These are phyloP conservation scores for Pseudogymnoascus sp. DNA, from an alignment of 2,329 filamentous ascomycete genomes.

Conservation along the genomic window DNA sequence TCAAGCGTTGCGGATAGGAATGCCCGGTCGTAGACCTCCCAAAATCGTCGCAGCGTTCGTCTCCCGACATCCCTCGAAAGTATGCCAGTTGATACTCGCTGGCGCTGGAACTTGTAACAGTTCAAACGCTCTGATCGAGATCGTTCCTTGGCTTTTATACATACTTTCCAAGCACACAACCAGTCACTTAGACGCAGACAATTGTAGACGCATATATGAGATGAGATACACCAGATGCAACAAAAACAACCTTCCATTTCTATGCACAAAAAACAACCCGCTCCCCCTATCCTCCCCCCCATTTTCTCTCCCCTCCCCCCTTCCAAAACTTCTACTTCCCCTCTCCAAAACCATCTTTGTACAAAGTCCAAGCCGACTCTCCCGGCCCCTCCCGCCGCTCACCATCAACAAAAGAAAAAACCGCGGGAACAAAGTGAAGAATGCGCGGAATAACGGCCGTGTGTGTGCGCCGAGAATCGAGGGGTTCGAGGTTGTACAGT, in stretches of 20 bases:
- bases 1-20: too few species aligned
- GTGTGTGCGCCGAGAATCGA: not conserved
- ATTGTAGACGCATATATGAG: not conserved
- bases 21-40: too few species aligned
- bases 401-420: not conserved
- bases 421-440: not conserved
- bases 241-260: conserved; percentile 4
- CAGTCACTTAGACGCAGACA: not conserved
- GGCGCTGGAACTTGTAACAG: not conserved
- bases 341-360: not conserved
- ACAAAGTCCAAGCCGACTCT: conserved; percentile 4
- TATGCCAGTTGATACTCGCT: not conserved
- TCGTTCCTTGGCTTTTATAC: not conserved
- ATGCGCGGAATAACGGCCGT: conserved; percentile 4
- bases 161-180: not conserved
- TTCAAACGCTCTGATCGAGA: not conserved
- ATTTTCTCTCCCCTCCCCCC: conserved; percentile 13
- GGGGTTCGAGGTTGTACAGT: not conserved
- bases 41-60: too few species aligned
- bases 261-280: conserved; percentile 7
- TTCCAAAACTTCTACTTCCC: not conserved
- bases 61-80: too few species aligned
- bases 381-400: not conserved
- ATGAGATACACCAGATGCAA: not conserved
- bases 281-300: conserved; percentile 42